Evolutionary conservation across 1,284 basidiomycete genomes (phyloP).

Genomic region (Puccinia triticina): DNA sequence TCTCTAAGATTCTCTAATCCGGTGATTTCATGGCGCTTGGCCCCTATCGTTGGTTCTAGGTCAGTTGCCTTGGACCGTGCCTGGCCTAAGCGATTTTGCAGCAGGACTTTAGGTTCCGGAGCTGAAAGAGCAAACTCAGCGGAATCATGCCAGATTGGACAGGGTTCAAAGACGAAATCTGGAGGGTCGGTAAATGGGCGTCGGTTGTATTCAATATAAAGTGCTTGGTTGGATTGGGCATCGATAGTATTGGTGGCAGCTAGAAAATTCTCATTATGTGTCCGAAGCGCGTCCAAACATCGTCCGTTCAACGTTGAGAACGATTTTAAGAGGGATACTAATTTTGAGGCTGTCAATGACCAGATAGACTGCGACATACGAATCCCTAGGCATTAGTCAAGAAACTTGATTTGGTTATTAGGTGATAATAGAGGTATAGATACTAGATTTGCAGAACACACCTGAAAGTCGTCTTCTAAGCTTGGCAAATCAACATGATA

Average conservation of each 20-base stretch:
- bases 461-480: constrained; percentile 67
- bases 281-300: constrained; percentile 25
- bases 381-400: background rate
- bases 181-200: constrained; percentile 68
- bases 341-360: constrained; percentile 39
- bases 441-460: constrained; percentile 15
- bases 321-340: constrained; percentile 43
- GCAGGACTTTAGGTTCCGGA: constrained; percentile 70
- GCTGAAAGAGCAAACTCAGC: constrained; percentile 63
- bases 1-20: constrained; percentile 65
- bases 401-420: background rate
- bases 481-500: constrained; percentile 70
- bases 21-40: constrained; percentile 68
- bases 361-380: constrained; percentile 36
- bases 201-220: constrained; percentile 73
- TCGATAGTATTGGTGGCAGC: constrained; percentile 65
- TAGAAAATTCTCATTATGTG: constrained; percentile 61
- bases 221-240: constrained; percentile 68
- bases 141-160: constrained; percentile 72
- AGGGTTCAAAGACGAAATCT: constrained; percentile 77
- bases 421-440: background rate
- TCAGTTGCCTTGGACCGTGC: constrained; percentile 69
- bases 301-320: background rate
- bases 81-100: constrained; percentile 74
- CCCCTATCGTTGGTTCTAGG: constrained; percentile 65